Evolutionary conservation across 192 early-diverging fungal species (phyloP).

Genomic region (Mortierella alpina): DNA sequence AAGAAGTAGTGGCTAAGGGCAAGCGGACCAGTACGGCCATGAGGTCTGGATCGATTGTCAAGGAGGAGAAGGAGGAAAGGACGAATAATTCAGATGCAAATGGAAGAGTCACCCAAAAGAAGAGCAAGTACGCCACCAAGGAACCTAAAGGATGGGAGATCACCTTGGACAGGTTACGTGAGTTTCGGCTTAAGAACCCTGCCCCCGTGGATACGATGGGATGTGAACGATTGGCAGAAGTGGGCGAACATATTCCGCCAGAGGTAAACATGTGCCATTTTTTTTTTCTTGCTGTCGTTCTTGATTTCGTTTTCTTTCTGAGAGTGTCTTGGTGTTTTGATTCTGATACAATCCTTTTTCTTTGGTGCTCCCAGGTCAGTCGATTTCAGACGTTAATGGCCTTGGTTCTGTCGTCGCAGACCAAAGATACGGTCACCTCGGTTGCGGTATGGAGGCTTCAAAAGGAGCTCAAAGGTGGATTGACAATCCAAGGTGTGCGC

Average conservation of each 20-base stretch:
- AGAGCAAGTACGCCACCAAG: constrained; percentile 49
- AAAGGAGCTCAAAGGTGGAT: constrained; percentile 68
- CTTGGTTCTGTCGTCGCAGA: constrained; percentile 93
- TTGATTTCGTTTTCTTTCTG: background rate
- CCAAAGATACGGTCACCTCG: constrained; percentile 90
- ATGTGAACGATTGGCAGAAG: constrained; percentile 75
- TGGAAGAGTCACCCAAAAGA: constrained; percentile 7
- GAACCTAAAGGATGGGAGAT: constrained; percentile 71
- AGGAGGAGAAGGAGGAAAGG: background rate
- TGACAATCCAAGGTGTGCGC: constrained; percentile 75
- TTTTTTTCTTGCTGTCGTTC: too few species aligned
- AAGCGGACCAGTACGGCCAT: background rate
- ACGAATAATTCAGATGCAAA: background rate
- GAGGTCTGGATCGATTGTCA: background rate
- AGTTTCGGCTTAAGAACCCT: constrained; percentile 68
- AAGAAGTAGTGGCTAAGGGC: background rate
- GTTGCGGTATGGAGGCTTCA: constrained; percentile 80
- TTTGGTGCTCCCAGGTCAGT: constrained; percentile 54
- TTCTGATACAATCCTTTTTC: background rate
- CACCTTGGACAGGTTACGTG: constrained; percentile 71
- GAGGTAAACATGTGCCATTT: constrained; percentile 30
- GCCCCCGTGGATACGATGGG: constrained; percentile 94
- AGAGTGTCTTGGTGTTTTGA: background rate
- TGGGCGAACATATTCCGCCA: constrained; percentile 40
- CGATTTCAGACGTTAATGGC: constrained; percentile 89